These are phyloP conservation scores for Macrolepiota dolichaula DNA, from an alignment of 768 basidiomycete species.

Conservation along the genomic window DNA sequence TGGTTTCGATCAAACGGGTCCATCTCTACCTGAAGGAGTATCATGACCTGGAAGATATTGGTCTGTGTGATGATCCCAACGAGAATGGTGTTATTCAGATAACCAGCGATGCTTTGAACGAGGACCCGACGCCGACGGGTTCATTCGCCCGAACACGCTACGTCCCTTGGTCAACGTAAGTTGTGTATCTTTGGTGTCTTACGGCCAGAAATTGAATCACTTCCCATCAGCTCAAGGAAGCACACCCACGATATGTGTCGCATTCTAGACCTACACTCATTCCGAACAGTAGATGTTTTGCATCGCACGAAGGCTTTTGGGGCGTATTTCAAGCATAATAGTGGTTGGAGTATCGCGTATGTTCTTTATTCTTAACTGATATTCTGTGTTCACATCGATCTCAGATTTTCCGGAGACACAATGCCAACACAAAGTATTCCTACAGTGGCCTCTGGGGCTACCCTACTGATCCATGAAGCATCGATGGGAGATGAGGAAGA, in stretches of 20 bases:
- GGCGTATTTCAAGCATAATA: constrained; percentile 57
- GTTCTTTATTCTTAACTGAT: constrained; percentile 40
- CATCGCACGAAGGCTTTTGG: constrained; percentile 79
- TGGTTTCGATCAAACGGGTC: constrained; percentile 57
- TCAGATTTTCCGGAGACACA: constrained; percentile 91
- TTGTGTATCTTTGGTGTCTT: not conserved
- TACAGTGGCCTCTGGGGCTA: constrained; percentile 59
- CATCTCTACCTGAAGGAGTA: constrained; percentile 73
- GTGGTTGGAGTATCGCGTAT: constrained; percentile 79
- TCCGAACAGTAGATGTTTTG: constrained; percentile 67
- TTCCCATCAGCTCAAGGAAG: constrained; percentile 35
- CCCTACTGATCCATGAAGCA: constrained; percentile 91
- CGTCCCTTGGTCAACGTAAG: constrained; percentile 41
- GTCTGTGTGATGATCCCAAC: constrained; percentile 37
- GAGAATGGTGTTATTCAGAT: constrained; percentile 51
- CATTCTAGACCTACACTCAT: constrained; percentile 52
- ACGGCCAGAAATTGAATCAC: not conserved
- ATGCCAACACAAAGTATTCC: constrained; percentile 69
- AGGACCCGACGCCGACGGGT: too few relatives aligned
- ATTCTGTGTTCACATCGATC: constrained; percentile 14
- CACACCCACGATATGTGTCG: constrained; percentile 44
- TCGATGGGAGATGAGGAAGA: constrained; percentile 90
- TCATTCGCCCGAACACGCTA: too few relatives aligned
- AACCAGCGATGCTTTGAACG: constrained; percentile 53
- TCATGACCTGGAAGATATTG: constrained; percentile 68